These are phyloP conservation scores for Athelia sp. DNA, from an alignment of 1,284 basidiomycete genomes.

Conservation along the genomic window DNA sequence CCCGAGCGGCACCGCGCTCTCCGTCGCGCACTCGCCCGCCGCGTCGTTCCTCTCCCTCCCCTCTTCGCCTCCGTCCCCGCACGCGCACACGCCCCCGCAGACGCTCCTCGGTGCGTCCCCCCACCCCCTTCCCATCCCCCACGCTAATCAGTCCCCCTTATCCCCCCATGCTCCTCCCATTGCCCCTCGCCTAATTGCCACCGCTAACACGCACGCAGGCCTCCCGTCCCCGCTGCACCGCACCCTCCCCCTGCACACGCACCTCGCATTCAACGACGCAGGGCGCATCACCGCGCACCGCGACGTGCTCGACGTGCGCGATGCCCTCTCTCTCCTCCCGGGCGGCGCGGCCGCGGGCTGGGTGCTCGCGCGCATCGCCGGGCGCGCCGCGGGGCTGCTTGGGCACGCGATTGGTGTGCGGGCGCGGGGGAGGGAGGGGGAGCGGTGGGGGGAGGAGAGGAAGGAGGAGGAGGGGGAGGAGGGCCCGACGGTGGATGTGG, in stretches of 20 bases:
- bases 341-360: conserved; percentile 62
- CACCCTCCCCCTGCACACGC: conserved; percentile 60
- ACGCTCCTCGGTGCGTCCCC: conserved; percentile 49
- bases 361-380: conserved; percentile 56
- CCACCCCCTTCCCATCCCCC: too few species aligned
- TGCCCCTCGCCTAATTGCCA: too few species aligned
- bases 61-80: conserved; percentile 26
- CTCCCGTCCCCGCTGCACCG: conserved; percentile 69
- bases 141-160: too few species aligned
- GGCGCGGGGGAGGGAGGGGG: too few species aligned
- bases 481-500: too few species aligned
- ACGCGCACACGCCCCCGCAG: conserved; percentile 43
- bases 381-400: conserved; percentile 44
- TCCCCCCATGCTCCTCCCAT: too few species aligned
- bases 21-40: conserved; percentile 6
- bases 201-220: too few species aligned
- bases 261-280: conserved; percentile 70
- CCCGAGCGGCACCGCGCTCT: conserved; percentile 16
- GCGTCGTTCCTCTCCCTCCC: conserved; percentile 2
- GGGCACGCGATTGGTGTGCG: conserved; percentile 7
- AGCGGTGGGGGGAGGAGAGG: too few species aligned
- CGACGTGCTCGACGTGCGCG: conserved; percentile 72
- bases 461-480: too few species aligned
- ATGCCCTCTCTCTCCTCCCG: conserved; percentile 63
- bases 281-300: conserved; percentile 68